Conservation (phyloP, 1,284 basidiomycete species). For the Tilletia walkeri region DNA sequence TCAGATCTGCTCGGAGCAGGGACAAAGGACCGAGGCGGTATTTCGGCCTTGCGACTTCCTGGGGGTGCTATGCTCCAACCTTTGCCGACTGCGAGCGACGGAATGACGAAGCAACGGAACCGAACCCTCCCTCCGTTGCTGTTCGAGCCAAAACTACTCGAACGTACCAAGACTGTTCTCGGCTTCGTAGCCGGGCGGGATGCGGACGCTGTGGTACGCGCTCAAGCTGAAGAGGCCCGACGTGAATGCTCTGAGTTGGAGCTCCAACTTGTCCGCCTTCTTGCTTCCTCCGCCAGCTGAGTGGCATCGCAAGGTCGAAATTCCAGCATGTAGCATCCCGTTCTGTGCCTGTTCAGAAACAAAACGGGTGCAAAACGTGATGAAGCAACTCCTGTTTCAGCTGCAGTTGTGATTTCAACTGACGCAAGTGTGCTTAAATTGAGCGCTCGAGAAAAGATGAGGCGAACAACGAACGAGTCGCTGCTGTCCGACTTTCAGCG, state of each 20-base stretch:
- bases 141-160: constrained; percentile 24
- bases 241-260: not conserved
- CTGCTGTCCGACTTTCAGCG: too few species aligned
- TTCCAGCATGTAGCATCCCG: too few species aligned
- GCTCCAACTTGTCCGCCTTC: not conserved
- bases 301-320: too few species aligned
- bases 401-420: too few species aligned
- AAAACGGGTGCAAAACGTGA: too few species aligned
- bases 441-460: too few species aligned
- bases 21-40: not conserved
- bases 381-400: too few species aligned
- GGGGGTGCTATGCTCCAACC: constrained; percentile 35
- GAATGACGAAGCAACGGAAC: not conserved
- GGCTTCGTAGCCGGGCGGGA: constrained; percentile 26
- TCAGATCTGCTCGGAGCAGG: too few species aligned
- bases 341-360: too few species aligned
- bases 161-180: constrained; percentile 25
- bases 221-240: constrained; percentile 33
- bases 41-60: constrained; percentile 31
- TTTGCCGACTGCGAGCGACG: constrained; percentile 5
- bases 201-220: constrained; percentile 35
- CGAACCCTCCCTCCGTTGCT: constrained; percentile 21
- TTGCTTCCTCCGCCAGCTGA: not conserved
- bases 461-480: too few species aligned
- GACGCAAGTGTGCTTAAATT: too few species aligned